Base-by-base conservation (phyloP, 805 yeast genomes). In the Wickerhamomyces subpelliculosus region DNA sequence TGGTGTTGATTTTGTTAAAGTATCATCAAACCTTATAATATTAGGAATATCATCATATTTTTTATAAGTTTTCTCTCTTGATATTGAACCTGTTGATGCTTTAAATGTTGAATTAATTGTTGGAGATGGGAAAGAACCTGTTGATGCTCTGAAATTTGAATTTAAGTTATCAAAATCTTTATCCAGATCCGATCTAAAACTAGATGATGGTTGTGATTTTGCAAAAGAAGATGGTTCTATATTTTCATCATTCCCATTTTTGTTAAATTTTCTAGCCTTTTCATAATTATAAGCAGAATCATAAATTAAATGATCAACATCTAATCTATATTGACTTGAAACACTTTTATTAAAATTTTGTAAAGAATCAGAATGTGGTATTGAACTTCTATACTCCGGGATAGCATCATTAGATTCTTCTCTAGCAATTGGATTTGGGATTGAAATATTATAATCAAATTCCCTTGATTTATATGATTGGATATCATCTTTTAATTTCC, bases 251-350 rank as follows among this genome's bases (percentile, higher is more conserved):
- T n/a, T n/a, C n/a, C n/a, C n/a, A n/a, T n/a, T 25, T 16, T 25
- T 25, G 27, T 25, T 13, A 25, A 25, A 13, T 25, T 11, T n/a
- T 25, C 16, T 5, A 77, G 66, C 88, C 24, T 64, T 59, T 9
- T 65, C 63, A 8, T 57, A 51, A 46, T 77, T 79, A 61, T 90
- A 84, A 4, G 80, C 72, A 36, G 66, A 58, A 58, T 83, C 89
- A 39, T 67, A 69, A 63, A 79, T 70, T 48, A 82, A 65, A 6
- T 65, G 61, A 44, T 60, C 62, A 39, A 68, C 56, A 23, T 47
- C 39, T 9, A 52, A 38, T 55, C 79, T 75, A 34, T 70, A 72
- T 8, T 65, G 65, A 20, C 49, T 48, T 4, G 80, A 67, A 16
- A 74, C 70, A 27, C 58, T 51, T 37, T 40, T 27, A 19, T 48